Percentiles rank a stretch among this genome's conserved stretches.
phyloP scores from a whole-genome alignment of 2,329 filamentous ascomycete species.

The Stylonectria norvegica region DNA sequence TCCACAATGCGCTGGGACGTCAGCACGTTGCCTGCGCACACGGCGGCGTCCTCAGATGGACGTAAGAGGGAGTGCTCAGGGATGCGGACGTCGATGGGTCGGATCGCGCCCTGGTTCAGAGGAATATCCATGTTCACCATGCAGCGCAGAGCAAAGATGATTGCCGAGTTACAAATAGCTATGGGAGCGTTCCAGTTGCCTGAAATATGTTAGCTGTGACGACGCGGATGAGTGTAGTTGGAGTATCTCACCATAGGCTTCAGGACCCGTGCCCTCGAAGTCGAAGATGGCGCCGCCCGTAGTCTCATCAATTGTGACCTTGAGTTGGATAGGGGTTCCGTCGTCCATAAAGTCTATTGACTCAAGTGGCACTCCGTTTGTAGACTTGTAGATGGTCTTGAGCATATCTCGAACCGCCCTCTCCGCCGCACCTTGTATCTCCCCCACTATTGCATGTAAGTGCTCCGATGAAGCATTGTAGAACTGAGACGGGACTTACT shows the following conservation, averaged over 20 bases:
- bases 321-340: conserved; percentile 69
- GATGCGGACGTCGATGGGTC: conserved; percentile 69
- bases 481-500: conserved; percentile 31
- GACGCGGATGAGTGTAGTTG: no score
- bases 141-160: conserved; percentile 77
- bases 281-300: conserved; percentile 76
- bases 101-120: conserved; percentile 75
- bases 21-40: conserved; percentile 73
- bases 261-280: conserved; percentile 71
- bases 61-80: conserved; percentile 68
- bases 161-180: conserved; percentile 75
- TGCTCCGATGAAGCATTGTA: no score
- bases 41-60: conserved; percentile 70
- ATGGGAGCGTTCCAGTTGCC: conserved; percentile 64
- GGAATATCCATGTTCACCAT: conserved; percentile 79
- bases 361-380: conserved; percentile 64
- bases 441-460: conserved; percentile 46
- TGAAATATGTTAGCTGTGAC: background rate
- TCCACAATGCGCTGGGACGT: conserved; percentile 41
- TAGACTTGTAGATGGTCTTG: conserved; percentile 64
- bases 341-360: conserved; percentile 81
- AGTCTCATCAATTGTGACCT: conserved; percentile 67
- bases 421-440: conserved; percentile 76
- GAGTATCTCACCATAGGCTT: conserved; percentile 68
- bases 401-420: conserved; percentile 67